phyloP scores from a whole-genome alignment of 2,329 filamentous ascomycete genomes.

The Diaporthe sp. region DNA sequence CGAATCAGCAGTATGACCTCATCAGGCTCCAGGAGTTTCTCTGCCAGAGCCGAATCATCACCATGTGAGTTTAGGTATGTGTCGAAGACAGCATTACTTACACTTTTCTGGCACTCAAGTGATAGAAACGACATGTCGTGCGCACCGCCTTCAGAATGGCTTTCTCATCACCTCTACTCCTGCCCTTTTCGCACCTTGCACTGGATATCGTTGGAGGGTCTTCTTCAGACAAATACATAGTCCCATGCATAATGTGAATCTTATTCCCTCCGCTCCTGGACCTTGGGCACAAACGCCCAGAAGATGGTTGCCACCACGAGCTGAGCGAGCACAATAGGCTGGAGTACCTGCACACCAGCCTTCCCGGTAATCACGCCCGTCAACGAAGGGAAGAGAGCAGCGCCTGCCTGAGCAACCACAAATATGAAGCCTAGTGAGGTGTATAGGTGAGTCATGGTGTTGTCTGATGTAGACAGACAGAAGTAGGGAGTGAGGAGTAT shows the following conservation, averaged over 20 bases:
- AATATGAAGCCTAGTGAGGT: conserved; percentile 58
- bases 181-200: no score
- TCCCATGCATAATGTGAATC: not conserved
- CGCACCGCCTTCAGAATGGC: no score
- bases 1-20: no score
- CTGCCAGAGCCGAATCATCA: no score
- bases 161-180: no score
- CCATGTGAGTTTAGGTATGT: no score
- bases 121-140: no score
- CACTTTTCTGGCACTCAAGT: no score
- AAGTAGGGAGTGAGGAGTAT: not conserved
- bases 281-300: conserved; percentile 53
- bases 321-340: conserved; percentile 62
- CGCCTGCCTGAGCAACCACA: conserved; percentile 65
- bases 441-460: not conserved
- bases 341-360: conserved; percentile 49
- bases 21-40: no score
- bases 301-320: conserved; percentile 56
- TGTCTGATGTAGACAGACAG: not conserved
- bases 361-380: conserved; percentile 62
- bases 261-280: not conserved
- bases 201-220: no score
- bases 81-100: no score
- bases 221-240: not conserved
- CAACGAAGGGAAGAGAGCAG: conserved; percentile 64